Evolutionary conservation across 2,329 filamentous ascomycete species (phyloP), one percentile per base, ranked within the genome.

Genomic region (Aureobasidium sp.): DNA sequence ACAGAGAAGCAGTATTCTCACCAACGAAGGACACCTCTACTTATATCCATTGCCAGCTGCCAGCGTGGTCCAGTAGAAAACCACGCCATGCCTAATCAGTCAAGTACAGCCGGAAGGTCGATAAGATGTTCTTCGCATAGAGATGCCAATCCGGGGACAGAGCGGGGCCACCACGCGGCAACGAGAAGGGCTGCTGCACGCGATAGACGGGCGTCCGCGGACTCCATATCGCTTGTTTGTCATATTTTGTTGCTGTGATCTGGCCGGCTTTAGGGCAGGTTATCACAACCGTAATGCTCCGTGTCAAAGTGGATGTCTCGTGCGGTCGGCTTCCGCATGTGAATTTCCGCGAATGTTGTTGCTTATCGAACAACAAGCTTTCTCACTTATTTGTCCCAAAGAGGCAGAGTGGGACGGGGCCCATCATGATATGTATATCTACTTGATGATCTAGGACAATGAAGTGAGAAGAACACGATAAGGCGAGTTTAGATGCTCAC

Each of bases 81-180:
- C 5, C 9, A 39, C 37, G 39, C 58, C 47, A 61, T 61, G 47
- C 58, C 58, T 2, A 17, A 45, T 37, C 2, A 2, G n/a, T 39
- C 12, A 61, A 37, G 58, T 53, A 36, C 14, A 61, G n/a, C 25
- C 58, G 58, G 45, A 25, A 42, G 42, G 9, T 7, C 17, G 56
- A 39, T 34, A 49, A 49, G 56, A 31, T 42, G 31, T 7, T 7
- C 6, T 17, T 56, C 53, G 53, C 37, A 34, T 44, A 20, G 53
- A 44, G 27, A n/a, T 41, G 5, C 53, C 53, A 29, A 55, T 17
- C 25, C 20, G 36, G 37, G 51, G 31, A 6, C 1, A 27, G 15
- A 29, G 51, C 34, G 51, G 51, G 36, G 51, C 51, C 37, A 55
- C 31, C 36, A 55, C 49, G 34, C 51, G 51, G 37, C 51, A 55